Base-by-base conservation (phyloP, 2,329 filamentous ascomycete species). In the Penicillium sp. region DNA sequence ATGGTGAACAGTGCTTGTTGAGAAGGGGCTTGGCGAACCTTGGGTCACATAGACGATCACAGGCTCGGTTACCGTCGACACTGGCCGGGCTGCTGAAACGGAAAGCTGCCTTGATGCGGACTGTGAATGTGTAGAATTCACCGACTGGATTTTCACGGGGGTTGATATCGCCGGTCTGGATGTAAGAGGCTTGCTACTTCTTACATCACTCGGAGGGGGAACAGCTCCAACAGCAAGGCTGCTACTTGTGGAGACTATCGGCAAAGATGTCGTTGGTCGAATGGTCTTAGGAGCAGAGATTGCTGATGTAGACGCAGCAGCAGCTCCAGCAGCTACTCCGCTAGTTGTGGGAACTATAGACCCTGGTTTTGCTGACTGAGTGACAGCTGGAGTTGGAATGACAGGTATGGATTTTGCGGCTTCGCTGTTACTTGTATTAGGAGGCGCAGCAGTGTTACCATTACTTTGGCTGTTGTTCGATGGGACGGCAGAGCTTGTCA, bases 11-110 rank as follows among this genome's bases (percentile, higher is more conserved):
- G 16, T 39, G 43, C 35, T 47, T 41, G 50, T 52, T 7, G 50
- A 34, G 14, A 32, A 32, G 3, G 43, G 29, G 18, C 3, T 41
- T n/a, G 35, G n/a, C n/a, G 35, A 32, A 29, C 43, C 42, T 18
- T 39, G 19, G 18, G 43, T 52, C 19, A 52, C 43, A 41, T 48
- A 53, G 5, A 53, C 50, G 7, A 53, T 53, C 18, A 53, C 35
- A 35, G 50, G 50, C 14, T 48, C 19, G 11, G 43, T 47, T 35
- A 53, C 42, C 8, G 36, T 40, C 35, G 27, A 10, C 11, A 47
- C 11, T 19, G 43, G 36, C 36, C 41, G 16, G 10, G 36, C 16
- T 10, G n/a, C 19, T 34, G 35, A 47, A 1, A 18, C 30, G 8
- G 36, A 18, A 41, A 14, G 23, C 27, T 29, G 19, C 29, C 7